Evolutionary conservation across 2,329 filamentous ascomycete genomes (phyloP).

Genomic region (Polytolypa hystricis): DNA sequence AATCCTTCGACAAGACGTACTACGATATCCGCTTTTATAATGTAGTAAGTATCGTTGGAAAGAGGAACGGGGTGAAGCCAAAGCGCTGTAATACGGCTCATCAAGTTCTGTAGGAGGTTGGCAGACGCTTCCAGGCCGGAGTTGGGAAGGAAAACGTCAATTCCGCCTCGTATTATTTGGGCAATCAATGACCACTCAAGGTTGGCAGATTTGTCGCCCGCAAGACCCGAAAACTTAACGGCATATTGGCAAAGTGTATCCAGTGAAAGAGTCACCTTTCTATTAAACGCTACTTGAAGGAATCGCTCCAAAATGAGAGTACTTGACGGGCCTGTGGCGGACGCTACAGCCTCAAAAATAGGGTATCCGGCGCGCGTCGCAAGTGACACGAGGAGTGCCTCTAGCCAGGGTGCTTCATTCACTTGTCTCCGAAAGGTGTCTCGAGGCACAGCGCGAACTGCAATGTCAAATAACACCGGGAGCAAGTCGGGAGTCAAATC

Average conservation of each 20-base stretch:
- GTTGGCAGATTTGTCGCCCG: slow-evolving; percentile 18
- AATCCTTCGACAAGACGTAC: slow-evolving; percentile 32
- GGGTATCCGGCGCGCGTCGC: slow-evolving; percentile 28
- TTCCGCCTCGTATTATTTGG: slow-evolving; percentile 31
- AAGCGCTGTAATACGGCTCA: slow-evolving; percentile 24
- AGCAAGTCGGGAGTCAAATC: slow-evolving; percentile 19
- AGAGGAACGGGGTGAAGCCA: slow-evolving; percentile 18
- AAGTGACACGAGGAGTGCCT: slow-evolving; percentile 36
- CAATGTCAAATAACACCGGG: slow-evolving; percentile 36
- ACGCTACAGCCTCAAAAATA: slow-evolving; percentile 18
- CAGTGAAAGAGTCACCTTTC: slow-evolving; percentile 30
- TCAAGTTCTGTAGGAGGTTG: slow-evolving; percentile 25
- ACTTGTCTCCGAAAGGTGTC: slow-evolving; percentile 33
- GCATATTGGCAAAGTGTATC: slow-evolving; percentile 31
- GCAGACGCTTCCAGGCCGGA: slow-evolving; percentile 29
- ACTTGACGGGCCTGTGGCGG: slow-evolving; percentile 7
- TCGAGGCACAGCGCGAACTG: slow-evolving; percentile 34
- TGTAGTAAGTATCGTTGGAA: slow-evolving; percentile 17
- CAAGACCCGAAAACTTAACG: slow-evolving; percentile 27
- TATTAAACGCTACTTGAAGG: slow-evolving; percentile 27
- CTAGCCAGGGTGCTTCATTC: slow-evolving; percentile 39
- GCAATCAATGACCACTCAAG: slow-evolving; percentile 32
- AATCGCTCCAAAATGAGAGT: slow-evolving; percentile 26
- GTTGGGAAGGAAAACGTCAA: slow-evolving; percentile 34
- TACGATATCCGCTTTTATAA: slow-evolving; percentile 28